phyloP scores from a whole-genome alignment of 257 asterid species.

The Linaria vulgaris region DNA sequence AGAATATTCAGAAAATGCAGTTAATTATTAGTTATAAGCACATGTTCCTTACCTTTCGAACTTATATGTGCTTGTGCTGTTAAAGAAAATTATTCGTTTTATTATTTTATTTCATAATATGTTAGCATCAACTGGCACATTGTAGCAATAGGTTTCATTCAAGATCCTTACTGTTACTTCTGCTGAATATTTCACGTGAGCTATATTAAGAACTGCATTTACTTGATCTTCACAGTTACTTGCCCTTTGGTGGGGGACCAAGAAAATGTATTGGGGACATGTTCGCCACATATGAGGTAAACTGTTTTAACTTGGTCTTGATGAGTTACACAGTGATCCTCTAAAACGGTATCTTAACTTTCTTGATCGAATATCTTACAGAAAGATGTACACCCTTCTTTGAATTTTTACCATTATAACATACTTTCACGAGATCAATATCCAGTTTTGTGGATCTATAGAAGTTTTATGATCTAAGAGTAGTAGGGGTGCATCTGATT shows the following conservation, averaged over 20 bases:
- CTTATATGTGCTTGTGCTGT: too few species aligned
- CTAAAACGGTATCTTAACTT: constrained; percentile 4
- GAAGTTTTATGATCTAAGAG: constrained; percentile 2
- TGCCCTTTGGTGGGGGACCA: constrained; percentile 99
- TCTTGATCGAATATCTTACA: background rate
- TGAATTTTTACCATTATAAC: background rate
- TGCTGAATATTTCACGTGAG: background rate
- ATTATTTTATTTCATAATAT: too few species aligned
- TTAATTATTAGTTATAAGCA: too few species aligned
- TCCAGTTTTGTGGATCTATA: background rate
- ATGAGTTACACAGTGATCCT: constrained; percentile 9
- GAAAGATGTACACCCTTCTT: background rate
- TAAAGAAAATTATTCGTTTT: too few species aligned
- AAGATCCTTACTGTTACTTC: too few species aligned
- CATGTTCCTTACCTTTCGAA: too few species aligned
- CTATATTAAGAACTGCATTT: constrained; percentile 20
- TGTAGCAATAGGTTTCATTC: too few species aligned
- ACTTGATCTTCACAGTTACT: constrained; percentile 56
- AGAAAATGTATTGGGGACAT: constrained; percentile 96
- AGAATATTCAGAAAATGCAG: too few species aligned
- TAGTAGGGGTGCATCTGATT: constrained; percentile 4
- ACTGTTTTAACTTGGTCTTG: constrained; percentile 1
- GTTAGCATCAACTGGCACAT: too few species aligned
- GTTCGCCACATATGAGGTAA: constrained; percentile 97
- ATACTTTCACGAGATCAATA: background rate